These are phyloP conservation scores for Zanthoxylum bungeanum DNA, from an alignment of 345 rosid genomes.

Conservation along the genomic window DNA sequence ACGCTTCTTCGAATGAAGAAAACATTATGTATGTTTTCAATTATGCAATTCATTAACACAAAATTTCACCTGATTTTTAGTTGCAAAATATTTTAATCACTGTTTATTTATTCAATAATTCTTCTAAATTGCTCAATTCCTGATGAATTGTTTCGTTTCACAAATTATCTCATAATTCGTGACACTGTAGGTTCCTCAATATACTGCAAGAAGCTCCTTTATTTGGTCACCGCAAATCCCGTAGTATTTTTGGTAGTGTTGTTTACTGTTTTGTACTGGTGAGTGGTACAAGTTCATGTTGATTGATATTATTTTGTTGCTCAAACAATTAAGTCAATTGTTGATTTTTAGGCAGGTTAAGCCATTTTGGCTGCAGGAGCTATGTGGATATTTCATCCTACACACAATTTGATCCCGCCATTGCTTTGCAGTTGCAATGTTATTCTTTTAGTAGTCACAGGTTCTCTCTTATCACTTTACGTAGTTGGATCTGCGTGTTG, in stretches of 20 bases:
- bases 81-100: neutral
- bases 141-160: neutral
- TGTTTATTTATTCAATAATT: neutral
- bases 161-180: constrained; percentile 2
- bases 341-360: constrained; percentile 58
- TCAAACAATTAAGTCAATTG: neutral
- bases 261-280: constrained; percentile 66
- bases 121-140: neutral
- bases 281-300: constrained; percentile 38
- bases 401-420: constrained; percentile 37
- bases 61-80: neutral
- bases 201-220: constrained; percentile 93
- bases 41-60: neutral
- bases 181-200: constrained; percentile 67
- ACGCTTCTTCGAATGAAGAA: constrained; percentile 54
- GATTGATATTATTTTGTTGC: neutral
- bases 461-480: constrained; percentile 21
- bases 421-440: constrained; percentile 81
- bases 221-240: constrained; percentile 85
- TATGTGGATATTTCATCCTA: constrained; percentile 59
- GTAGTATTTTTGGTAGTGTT: constrained; percentile 70
- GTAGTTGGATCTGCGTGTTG: constrained; percentile 5
- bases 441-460: constrained; percentile 66
- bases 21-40: constrained; percentile 46
- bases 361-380: constrained; percentile 68